These are phyloP conservation scores for Seiridium cupressi DNA, from an alignment of 2,329 filamentous ascomycete genomes.

Conservation along the genomic window DNA sequence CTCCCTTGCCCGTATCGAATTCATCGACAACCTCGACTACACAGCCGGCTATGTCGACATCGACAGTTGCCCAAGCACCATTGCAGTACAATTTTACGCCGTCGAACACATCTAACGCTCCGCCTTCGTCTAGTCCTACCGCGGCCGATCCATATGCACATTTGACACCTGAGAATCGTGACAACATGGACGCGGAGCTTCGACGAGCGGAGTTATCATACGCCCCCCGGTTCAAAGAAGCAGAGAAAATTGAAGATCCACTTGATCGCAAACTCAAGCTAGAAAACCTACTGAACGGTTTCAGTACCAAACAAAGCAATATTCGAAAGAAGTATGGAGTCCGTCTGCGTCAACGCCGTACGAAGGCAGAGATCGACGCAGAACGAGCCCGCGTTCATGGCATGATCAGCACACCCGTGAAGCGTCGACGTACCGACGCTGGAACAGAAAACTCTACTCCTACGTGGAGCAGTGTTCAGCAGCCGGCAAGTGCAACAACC, in stretches of 20 bases:
- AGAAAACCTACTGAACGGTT: slow-evolving; percentile 47
- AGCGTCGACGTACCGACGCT: slow-evolving; percentile 25
- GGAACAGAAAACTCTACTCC: background rate
- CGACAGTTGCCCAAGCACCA: background rate
- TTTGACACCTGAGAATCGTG: slow-evolving; percentile 30
- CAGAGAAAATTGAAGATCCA: slow-evolving; percentile 34
- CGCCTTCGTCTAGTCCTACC: slow-evolving; percentile 4
- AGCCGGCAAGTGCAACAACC: background rate
- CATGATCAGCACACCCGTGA: slow-evolving; percentile 19
- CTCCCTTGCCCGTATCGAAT: background rate
- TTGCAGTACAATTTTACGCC: background rate
- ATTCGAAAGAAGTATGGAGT: slow-evolving; percentile 60
- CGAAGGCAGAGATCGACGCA: slow-evolving; percentile 42
- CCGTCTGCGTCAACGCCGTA: slow-evolving; percentile 47
- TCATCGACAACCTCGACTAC: no score
- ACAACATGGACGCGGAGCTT: slow-evolving; percentile 35
- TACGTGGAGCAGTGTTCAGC: background rate
- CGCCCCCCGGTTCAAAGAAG: slow-evolving; percentile 39
- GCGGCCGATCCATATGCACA: slow-evolving; percentile 43
- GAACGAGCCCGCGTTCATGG: slow-evolving; percentile 40
- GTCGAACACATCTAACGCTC: background rate
- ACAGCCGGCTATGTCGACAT: background rate
- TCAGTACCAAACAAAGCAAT: slow-evolving; percentile 54
- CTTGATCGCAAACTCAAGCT: slow-evolving; percentile 29
- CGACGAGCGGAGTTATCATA: slow-evolving; percentile 35